These are phyloP conservation scores for Mucor circinelloides DNA, from an alignment of 371 early-diverging fungal genomes.

Conservation along the genomic window DNA sequence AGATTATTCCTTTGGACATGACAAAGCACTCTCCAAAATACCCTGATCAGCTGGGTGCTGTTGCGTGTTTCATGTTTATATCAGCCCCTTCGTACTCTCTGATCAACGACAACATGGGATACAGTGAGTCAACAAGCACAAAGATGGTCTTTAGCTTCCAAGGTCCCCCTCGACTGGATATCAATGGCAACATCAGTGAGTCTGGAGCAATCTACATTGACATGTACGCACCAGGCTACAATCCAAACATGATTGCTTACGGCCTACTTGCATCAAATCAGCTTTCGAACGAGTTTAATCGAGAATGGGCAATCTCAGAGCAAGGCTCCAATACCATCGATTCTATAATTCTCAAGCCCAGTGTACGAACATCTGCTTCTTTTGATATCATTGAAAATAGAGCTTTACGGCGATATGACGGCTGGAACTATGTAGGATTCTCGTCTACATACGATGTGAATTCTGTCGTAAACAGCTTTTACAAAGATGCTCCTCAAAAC, in stretches of 20 bases:
- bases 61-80: not conserved
- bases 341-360: not conserved
- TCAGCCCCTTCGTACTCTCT: not conserved
- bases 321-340: not conserved
- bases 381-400: not conserved
- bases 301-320: not conserved
- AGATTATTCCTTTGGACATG: not conserved
- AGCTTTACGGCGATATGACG: not conserved
- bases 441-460: not conserved
- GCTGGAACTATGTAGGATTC: constrained; percentile 21
- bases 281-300: not conserved
- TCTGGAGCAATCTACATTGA: not conserved
- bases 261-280: not conserved
- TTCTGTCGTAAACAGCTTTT: not conserved
- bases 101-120: not conserved
- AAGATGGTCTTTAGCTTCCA: not conserved
- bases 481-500: not conserved
- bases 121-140: not conserved
- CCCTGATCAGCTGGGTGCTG: not conserved
- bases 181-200: not conserved
- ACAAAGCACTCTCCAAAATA: not conserved
- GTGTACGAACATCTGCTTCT: not conserved
- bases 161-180: not conserved
- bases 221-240: constrained; percentile 5
- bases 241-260: constrained; percentile 2